Percentiles rank a stretch among this genome's conserved stretches.
Conservation (phyloP, 805 yeast genomes). For the Monosporozyma aerobia region DNA sequence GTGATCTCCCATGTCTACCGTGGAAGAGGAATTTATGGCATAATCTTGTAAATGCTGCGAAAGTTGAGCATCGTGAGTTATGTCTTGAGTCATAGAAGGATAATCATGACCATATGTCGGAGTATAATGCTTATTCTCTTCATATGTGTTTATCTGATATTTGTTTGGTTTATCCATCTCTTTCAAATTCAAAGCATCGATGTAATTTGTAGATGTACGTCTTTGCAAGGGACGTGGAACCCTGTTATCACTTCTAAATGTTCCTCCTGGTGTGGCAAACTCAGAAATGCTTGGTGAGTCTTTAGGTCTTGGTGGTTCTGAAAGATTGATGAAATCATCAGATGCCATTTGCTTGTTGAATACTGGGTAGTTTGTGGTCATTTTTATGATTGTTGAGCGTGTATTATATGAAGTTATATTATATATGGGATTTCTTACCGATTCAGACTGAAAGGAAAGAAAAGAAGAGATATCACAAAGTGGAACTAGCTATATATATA, state of each 20-base stretch:
- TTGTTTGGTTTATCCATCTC: neutral
- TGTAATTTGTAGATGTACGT: conserved; percentile 16
- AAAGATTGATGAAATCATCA: conserved; percentile 15
- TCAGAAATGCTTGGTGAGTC: conserved; percentile 13
- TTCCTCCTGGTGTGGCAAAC: neutral
- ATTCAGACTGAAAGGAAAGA: neutral
- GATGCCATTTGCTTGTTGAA: conserved; percentile 3
- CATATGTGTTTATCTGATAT: neutral
- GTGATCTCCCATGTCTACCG: conserved; percentile 12
- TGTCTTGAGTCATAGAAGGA: conserved; percentile 4
- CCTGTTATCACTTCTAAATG: neutral
- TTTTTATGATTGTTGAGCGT: neutral
- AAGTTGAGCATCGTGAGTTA: conserved; percentile 10
- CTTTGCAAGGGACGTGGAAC: conserved; percentile 5
- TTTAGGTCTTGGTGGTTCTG: conserved; percentile 17
- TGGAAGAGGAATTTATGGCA: neutral
- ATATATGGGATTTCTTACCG: neutral
- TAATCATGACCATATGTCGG: neutral
- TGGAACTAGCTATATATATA: neutral
- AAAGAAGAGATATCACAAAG: neutral
- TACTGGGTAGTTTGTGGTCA: neutral
- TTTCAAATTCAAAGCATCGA: conserved; percentile 10
- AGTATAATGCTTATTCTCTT: neutral
- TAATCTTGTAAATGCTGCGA: conserved; percentile 8
- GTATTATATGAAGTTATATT: neutral